These are phyloP conservation scores for Zangia roseola DNA, from an alignment of 768 basidiomycete species.

Conservation along the genomic window DNA sequence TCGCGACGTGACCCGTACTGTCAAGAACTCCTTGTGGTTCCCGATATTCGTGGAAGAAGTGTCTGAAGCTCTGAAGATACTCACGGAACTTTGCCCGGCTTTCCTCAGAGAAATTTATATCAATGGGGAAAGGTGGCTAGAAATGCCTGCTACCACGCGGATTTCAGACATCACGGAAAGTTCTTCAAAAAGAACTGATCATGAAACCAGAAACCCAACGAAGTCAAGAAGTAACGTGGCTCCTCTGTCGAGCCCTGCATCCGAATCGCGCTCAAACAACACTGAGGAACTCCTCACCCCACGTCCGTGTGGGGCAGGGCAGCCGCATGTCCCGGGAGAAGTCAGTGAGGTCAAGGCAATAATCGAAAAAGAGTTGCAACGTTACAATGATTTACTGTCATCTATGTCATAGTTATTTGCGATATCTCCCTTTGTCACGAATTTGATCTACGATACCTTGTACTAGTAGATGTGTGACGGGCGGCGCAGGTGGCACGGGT, in stretches of 20 bases:
- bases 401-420: constrained; percentile 20
- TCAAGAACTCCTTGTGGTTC: constrained; percentile 79
- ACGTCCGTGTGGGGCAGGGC: no score
- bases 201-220: constrained; percentile 34
- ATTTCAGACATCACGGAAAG: constrained; percentile 14
- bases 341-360: constrained; percentile 79
- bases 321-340: constrained; percentile 56
- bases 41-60: no score
- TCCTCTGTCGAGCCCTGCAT: constrained; percentile 42
- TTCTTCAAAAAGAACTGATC: constrained; percentile 6
- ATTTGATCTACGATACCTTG: constrained; percentile 24
- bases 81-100: constrained; percentile 73
- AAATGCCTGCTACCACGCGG: constrained; percentile 38
- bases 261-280: no score
- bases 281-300: no score
- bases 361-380: constrained; percentile 74
- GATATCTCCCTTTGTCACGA: constrained; percentile 12
- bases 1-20: constrained; percentile 62
- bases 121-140: constrained; percentile 52
- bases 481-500: no score
- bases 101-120: constrained; percentile 68
- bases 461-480: no score
- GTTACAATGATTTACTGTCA: constrained; percentile 48
- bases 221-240: constrained; percentile 29
- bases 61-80: constrained; percentile 70